Base-by-base conservation (phyloP, 257 asterid genomes). In the Sherardia arvensis region DNA sequence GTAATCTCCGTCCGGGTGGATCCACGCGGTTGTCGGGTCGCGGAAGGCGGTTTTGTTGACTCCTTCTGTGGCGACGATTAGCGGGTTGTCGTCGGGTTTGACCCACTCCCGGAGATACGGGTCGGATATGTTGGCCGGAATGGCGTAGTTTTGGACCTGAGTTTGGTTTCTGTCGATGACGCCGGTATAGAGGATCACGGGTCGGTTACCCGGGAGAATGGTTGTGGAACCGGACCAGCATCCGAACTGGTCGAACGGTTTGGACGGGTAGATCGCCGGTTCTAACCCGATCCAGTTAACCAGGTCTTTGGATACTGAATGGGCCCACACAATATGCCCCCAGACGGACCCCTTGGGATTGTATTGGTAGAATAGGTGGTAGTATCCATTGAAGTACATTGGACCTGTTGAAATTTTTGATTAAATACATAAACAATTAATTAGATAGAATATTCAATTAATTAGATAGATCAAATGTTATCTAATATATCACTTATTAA, bases 171-270 rank as follows among this genome's bases (percentile, higher is more conserved):
- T 1, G 71, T 87, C 90, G 0, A 83, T n/a, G 7, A 90, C 74
- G 2, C 97, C 97, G 0, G 94, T 90, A 84, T 87, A 85, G 20
- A 90, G 84, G 23, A 90, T 87, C 0, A 82, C 8, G 20, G 97
- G 95, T 59, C 70, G 82, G 71, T 82, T 81, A 3, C 88, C 95
- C 0, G 92, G 92, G 4, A 80, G 83, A 34, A 80, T 30, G 0
- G 97, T 87, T 61, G 90, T 89, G 2, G 97, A 90, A 1, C 95
- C 95, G 0, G 97, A 90, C 97, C 97, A 90, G n/a, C 91, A 81
- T 0, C 97, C 95, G 12, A 32, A 87, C 5, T 62, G 4, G 20
- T 90, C 95, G 8, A 90, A 90, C 1, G 79, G 73, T 76, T 81
- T 60, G 1, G 97, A 87, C 0, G 89, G 94, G 72, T 40, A 66